A percentile compares a stretch with the other conserved stretches of the same genome.
Conservation (phyloP, 1,139 yeast genomes). For the Geotrichum bryndzae region DNA sequence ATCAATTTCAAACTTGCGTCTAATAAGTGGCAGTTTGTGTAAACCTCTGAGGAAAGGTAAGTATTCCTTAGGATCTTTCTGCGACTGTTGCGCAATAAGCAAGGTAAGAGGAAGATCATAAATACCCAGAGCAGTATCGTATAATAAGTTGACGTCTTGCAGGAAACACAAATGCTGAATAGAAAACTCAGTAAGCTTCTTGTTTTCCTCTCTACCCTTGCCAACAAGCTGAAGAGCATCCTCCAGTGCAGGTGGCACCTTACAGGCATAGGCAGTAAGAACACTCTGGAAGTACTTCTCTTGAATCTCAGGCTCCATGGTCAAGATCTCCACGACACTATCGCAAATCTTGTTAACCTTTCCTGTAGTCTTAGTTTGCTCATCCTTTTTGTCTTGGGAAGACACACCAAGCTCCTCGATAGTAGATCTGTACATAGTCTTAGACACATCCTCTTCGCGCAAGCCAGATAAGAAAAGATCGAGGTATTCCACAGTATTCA, state of each 20-base stretch:
- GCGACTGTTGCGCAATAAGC: constrained; percentile 88
- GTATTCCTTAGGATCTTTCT: constrained; percentile 96
- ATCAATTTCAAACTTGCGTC: constrained; percentile 75
- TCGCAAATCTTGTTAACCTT: constrained; percentile 78
- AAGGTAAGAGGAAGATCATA: constrained; percentile 80
- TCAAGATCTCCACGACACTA: constrained; percentile 53
- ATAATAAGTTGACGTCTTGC: constrained; percentile 80
- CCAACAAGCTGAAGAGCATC: constrained; percentile 67
- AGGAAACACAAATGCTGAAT: constrained; percentile 84
- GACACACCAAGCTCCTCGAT: constrained; percentile 17
- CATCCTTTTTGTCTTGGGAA: not conserved
- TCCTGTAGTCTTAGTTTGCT: constrained; percentile 23
- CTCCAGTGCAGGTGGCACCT: constrained; percentile 75
- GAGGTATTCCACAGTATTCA: constrained; percentile 66
- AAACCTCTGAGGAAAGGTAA: constrained; percentile 82
- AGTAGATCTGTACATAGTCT: constrained; percentile 80
- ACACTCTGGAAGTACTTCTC: constrained; percentile 66
- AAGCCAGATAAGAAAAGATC: constrained; percentile 84
- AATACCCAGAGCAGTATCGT: constrained; percentile 71
- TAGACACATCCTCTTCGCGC: constrained; percentile 78
- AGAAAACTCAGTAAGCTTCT: constrained; percentile 43
- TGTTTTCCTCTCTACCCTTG: constrained; percentile 33
- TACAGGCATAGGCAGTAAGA: constrained; percentile 88
- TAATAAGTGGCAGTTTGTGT: constrained; percentile 57
- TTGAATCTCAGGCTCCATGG: constrained; percentile 44